These are phyloP conservation scores for Xylaria sp. DNA, from an alignment of 2,329 filamentous ascomycete species.

Conservation along the genomic window DNA sequence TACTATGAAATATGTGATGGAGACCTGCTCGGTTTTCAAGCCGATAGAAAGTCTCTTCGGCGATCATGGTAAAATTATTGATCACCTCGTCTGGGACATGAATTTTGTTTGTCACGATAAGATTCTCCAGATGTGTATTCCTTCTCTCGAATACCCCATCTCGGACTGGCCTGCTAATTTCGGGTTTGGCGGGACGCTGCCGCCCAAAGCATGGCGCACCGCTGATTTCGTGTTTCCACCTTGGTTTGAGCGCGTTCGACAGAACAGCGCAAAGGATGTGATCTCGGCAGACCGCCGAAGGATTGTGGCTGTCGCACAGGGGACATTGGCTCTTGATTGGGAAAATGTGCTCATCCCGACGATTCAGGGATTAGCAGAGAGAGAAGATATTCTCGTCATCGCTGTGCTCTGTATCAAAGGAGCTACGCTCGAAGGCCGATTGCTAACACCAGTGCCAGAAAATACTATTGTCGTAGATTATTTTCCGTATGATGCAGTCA, in stretches of 20 bases:
- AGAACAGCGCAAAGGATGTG: constrained; percentile 53
- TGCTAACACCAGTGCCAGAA: constrained; percentile 25
- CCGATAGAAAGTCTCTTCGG: constrained; percentile 28
- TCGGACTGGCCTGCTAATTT: constrained; percentile 54
- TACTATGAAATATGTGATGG: constrained; percentile 6
- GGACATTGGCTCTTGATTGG: constrained; percentile 57
- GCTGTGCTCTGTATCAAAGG: constrained; percentile 50
- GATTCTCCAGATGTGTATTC: constrained; percentile 53
- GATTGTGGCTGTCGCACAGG: constrained; percentile 60
- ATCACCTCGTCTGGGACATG: constrained; percentile 40
- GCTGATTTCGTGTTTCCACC: constrained; percentile 51
- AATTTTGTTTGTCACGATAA: constrained; percentile 50
- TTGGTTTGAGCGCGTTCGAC: constrained; percentile 56
- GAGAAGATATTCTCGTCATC: constrained; percentile 55
- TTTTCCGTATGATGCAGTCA: constrained; percentile 51
- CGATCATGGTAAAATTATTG: constrained; percentile 31
- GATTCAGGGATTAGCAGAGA: constrained; percentile 55
- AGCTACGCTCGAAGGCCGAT: constrained; percentile 44
- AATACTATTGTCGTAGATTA: constrained; percentile 51
- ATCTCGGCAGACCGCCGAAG: constrained; percentile 47
- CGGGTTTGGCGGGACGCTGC: constrained; percentile 57
- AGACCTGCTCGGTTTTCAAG: constrained; percentile 21
- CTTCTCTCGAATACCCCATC: constrained; percentile 55
- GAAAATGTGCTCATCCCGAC: constrained; percentile 59
- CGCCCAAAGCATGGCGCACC: constrained; percentile 49